phyloP scores from a whole-genome alignment of 2,329 filamentous ascomycete species.

The Diaporthe australafricana region DNA sequence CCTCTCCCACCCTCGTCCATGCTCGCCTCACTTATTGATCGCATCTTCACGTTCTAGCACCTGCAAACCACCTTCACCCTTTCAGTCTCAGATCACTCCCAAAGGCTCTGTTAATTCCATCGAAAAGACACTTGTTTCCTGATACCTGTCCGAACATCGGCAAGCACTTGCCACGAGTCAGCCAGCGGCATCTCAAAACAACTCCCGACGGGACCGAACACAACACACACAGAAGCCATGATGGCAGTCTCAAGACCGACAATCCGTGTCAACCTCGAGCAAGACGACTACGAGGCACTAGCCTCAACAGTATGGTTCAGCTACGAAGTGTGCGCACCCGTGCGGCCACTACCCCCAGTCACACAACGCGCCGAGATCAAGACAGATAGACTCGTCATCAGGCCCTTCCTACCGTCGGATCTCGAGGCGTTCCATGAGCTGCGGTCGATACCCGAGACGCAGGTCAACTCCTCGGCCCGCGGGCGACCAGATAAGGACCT shows the following conservation, averaged over 20 bases:
- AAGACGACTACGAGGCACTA: slow-evolving; percentile 7
- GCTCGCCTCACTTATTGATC: slow-evolving; percentile 4
- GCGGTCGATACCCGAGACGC: slow-evolving; percentile 27
- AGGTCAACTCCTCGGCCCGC: slow-evolving; percentile 29
- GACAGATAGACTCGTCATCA: slow-evolving; percentile 35
- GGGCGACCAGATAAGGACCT: slow-evolving; percentile 33
- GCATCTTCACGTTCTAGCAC: slow-evolving; percentile 2
- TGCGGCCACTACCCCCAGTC: slow-evolving; percentile 29
- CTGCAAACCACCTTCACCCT: not conserved
- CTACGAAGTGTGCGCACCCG: slow-evolving; percentile 20
- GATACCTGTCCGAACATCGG: not conserved
- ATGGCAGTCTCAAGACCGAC: not conserved
- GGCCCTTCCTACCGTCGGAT: slow-evolving; percentile 34
- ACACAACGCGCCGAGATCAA: slow-evolving; percentile 12
- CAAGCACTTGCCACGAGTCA: not conserved
- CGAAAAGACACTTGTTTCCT: not conserved
- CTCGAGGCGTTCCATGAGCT: slow-evolving; percentile 38
- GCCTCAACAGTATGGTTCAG: slow-evolving; percentile 22
- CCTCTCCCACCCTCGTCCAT: not conserved
- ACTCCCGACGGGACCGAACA: too few relatives aligned
- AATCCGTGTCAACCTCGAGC: slow-evolving; percentile 6
- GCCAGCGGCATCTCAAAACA: not conserved
- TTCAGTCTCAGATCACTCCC: not conserved
- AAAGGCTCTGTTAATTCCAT: not conserved
- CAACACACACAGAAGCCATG: not conserved